Base-by-base conservation (phyloP, 345 rosid species). In the Citrus sp. region DNA sequence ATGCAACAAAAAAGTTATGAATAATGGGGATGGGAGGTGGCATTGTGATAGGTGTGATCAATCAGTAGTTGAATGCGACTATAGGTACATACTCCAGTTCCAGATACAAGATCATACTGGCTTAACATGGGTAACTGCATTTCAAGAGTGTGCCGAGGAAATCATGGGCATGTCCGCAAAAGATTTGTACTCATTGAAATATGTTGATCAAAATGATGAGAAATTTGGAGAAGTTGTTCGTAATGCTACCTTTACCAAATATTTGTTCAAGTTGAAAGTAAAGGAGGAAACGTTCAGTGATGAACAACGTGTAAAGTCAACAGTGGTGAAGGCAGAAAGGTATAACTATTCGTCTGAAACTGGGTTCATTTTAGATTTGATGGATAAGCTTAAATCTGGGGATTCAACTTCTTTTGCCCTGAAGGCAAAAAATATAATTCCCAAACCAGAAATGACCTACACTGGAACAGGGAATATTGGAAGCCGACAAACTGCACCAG, bases 71-170 rank as follows among this genome's bases (percentile, higher is more conserved):
- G 97, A 92, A 80, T 92, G 96, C 38, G 97, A 92, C 81, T 93
- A 90, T 83, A 87, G 95, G 74, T 93, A 93, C 81, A 89, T 93
- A 78, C 82, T 95, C 73, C 96, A 92, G 90, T 65, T 95, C 21
- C 99, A 93, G 91, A 87, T 95, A 81, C 94, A 92, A 85, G 99
- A 95, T 80, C 93, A 93, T 77, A 93, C 99, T 21, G 97, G 94
- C 51, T 25, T 88, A 68, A 84, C 92, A 25, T 95, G 99, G 99
- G 96, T 87, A 61, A 95, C 97, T 19, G 96, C 97, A 34, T 95
- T 93, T 84, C 97, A 93, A 81, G 99, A 93, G 79, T 81, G 87
- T 74, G 99, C 90, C 58, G 91, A 89, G 85, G 97, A 91, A 78
- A 90, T 95, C 77, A 84, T 93, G 88, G 98, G 96, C n/a, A 73